These are phyloP conservation scores for Scleroderma citrinum DNA, from an alignment of 768 basidiomycete genomes.

Conservation along the genomic window DNA sequence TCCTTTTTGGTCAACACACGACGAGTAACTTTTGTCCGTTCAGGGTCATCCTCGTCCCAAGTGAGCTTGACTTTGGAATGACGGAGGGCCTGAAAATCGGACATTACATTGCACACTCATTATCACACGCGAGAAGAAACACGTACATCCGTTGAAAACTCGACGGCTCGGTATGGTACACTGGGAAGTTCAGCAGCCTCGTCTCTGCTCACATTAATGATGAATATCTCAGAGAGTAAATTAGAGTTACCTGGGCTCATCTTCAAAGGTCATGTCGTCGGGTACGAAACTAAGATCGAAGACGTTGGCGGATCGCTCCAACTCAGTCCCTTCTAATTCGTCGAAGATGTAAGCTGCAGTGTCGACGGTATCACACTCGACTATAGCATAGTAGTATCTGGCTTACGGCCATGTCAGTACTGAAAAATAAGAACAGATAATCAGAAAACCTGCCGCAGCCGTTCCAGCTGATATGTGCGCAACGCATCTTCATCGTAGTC, in stretches of 20 bases:
- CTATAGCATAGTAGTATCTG: slow-evolving; percentile 94
- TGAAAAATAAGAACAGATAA: background rate
- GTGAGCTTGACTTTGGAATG: slow-evolving; percentile 98
- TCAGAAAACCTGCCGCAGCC: slow-evolving; percentile 61
- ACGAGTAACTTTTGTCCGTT: slow-evolving; percentile 74
- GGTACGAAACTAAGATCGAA: slow-evolving; percentile 94
- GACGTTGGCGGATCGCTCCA: slow-evolving; percentile 94
- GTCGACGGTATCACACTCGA: slow-evolving; percentile 75
- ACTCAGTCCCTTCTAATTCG: slow-evolving; percentile 91
- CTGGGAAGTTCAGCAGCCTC: slow-evolving; percentile 68
- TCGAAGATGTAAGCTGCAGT: slow-evolving; percentile 75
- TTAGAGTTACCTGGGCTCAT: slow-evolving; percentile 56
- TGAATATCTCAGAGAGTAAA: background rate
- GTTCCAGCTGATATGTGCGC: slow-evolving; percentile 87
- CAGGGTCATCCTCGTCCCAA: slow-evolving; percentile 97
- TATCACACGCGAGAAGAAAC: too few species aligned
- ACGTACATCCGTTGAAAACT: slow-evolving; percentile 90
- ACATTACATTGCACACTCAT: background rate
- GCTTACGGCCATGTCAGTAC: slow-evolving; percentile 6
- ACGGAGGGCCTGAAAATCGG: slow-evolving; percentile 67
- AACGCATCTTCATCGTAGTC: slow-evolving; percentile 88
- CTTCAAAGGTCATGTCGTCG: slow-evolving; percentile 80
- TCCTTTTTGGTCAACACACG: slow-evolving; percentile 75
- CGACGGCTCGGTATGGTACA: slow-evolving; percentile 62
- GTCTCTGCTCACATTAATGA: slow-evolving; percentile 47